Conservation (phyloP, 164 flowering plant genomes). For the Stephania cephalantha region DNA sequence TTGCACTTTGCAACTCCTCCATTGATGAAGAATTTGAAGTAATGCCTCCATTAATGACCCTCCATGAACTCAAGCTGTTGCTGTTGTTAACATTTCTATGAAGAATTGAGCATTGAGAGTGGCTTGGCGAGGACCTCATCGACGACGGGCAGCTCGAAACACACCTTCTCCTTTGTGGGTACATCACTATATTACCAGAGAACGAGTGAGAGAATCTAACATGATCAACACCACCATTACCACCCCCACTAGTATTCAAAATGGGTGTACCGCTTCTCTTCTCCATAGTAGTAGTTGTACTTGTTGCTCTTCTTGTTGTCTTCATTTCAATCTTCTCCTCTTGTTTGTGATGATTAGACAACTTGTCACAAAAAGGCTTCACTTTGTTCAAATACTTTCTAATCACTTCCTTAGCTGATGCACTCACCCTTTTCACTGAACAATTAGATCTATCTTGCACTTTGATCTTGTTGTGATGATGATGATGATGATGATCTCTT, state of each 20-base stretch:
- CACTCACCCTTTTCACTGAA: constrained; percentile 30
- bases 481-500: constrained; percentile 26
- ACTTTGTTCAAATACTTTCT: constrained; percentile 78
- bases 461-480: constrained; percentile 1
- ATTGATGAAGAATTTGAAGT: constrained; percentile 42
- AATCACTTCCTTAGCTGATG: constrained; percentile 38
- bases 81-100: constrained; percentile 5
- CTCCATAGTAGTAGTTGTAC: background rate
- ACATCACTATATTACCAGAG: constrained; percentile 65
- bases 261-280: background rate
- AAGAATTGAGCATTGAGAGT: constrained; percentile 35
- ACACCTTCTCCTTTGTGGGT: constrained; percentile 47
- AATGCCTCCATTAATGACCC: background rate
- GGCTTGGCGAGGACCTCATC: constrained; percentile 87
- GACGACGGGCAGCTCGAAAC: constrained; percentile 86
- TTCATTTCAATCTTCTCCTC: background rate
- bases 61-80: background rate
- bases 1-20: constrained; percentile 95
- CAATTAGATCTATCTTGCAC: constrained; percentile 4
- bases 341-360: constrained; percentile 46
- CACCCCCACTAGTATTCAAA: constrained; percentile 5
- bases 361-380: constrained; percentile 73
- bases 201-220: constrained; percentile 42
- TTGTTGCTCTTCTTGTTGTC: background rate
- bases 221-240: too few species aligned